Evolutionary conservation across 768 basidiomycete genomes (phyloP), one percentile per base, ranked within the genome.

Genomic region (Grammothele lineata): DNA sequence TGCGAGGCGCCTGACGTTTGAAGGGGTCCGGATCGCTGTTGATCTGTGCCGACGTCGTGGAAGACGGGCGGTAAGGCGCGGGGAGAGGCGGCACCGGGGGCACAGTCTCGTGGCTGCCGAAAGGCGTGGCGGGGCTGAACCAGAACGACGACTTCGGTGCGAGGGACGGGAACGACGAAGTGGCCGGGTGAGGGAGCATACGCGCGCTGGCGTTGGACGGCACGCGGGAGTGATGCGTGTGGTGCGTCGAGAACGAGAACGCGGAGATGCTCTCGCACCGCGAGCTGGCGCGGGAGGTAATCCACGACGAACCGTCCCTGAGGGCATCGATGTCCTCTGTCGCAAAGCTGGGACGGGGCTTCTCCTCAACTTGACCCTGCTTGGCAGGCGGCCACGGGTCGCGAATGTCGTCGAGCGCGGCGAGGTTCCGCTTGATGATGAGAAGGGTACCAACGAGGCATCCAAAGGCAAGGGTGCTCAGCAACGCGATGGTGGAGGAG

Each of bases 261-360:
- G 76, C 76, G 7, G 85, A 87, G 22, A 78, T 62, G 1, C 84
- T 85, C 36, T 76, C 73, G 46, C 67, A 76, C 36, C 76, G 73
- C 15, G 70, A 71, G 53, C 71, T 71, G 5, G 78, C 70, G 35
- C 76, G 73, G 39, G 86, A 87, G 0, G 87, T 85, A 50, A 89
- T 78, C 85, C 87, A 88, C n/a, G 86, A 87, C 40, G 78, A 79
- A 41, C 85, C 85, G 54, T 88, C 86, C 18, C 80, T 79, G 42
- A 88, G 71, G 17, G 71, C 83, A 50, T 87, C 82, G 40, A 88
- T 71, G 43, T 89, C 86, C 55, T 86, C 84, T 0, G 82, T 82
- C 15, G 74, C 73, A 57, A 87, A 85, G 0, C 83, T 83, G 0
- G 78, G 78, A 23, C 81, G 67, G 15, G 76, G 73, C 52, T 77